Conservation (phyloP, 1,284 basidiomycete species). For the Amylostereum areolatum region DNA sequence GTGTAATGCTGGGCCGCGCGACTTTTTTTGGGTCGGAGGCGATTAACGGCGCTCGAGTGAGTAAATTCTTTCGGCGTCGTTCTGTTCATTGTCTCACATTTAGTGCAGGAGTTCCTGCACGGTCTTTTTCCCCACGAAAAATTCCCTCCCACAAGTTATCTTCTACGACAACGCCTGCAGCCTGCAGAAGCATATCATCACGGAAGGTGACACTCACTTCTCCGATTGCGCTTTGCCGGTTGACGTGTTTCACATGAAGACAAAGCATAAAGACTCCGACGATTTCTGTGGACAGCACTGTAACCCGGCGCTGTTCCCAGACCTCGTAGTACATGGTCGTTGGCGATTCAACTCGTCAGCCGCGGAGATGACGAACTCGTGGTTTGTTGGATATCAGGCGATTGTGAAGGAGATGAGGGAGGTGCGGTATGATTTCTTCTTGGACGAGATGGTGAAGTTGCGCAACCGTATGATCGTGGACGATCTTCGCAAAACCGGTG, state of each 20-base stretch:
- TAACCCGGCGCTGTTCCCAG: constrained; percentile 26
- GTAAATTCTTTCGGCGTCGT: too few species aligned
- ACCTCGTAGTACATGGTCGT: constrained; percentile 23
- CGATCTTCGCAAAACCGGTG: too few species aligned
- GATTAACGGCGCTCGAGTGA: too few species aligned
- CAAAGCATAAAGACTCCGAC: constrained; percentile 30
- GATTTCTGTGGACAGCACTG: constrained; percentile 28
- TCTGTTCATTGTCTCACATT: too few species aligned
- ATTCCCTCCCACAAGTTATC: constrained; percentile 17
- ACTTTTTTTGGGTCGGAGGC: too few species aligned
- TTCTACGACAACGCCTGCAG: constrained; percentile 33
- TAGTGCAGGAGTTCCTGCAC: constrained; percentile 1
- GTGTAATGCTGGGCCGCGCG: too few species aligned
- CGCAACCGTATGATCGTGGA: constrained; percentile 15
- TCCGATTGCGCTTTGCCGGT: constrained; percentile 22
- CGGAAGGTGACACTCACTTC: constrained; percentile 19
- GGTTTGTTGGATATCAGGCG: constrained; percentile 17
- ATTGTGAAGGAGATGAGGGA: constrained; percentile 22
- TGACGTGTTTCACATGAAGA: constrained; percentile 37
- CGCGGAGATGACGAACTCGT: constrained; percentile 18
- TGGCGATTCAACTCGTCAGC: constrained; percentile 24
- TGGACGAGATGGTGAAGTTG: constrained; percentile 31
- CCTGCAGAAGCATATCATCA: constrained; percentile 17
- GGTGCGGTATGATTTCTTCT: constrained; percentile 22
- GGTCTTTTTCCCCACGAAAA: constrained; percentile 8